Evolutionary conservation across 1,284 basidiomycete species (phyloP).

Genomic region (Irpex lacteus): DNA sequence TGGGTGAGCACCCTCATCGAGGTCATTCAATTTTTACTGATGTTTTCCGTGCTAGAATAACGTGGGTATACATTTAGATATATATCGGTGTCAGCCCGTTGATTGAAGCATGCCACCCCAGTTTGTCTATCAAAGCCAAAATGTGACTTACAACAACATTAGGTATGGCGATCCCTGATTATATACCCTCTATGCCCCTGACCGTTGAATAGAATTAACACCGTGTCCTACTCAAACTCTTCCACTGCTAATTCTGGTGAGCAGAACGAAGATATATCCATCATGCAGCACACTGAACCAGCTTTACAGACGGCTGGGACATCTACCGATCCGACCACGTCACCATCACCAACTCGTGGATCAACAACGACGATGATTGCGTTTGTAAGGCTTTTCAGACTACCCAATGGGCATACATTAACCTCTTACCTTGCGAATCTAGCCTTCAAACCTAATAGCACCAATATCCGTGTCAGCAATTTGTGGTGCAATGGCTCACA

Average conservation of each 20-base stretch:
- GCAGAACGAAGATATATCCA: conserved; percentile 32
- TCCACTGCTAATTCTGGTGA: conserved; percentile 29
- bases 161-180: conserved; percentile 19
- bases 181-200: background rate
- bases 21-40: background rate
- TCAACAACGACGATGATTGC: conserved; percentile 63
- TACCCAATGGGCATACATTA: background rate
- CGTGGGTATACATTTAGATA: conserved; percentile 15
- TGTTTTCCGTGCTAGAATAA: conserved; percentile 31
- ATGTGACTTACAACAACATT: conserved; percentile 31
- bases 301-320: conserved; percentile 57
- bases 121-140: conserved; percentile 32
- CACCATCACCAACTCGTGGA: conserved; percentile 47
- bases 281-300: conserved; percentile 29
- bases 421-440: background rate
- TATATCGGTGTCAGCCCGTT: background rate
- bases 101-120: conserved; percentile 4
- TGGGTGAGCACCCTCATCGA: conserved; percentile 26
- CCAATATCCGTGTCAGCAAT: conserved; percentile 57
- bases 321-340: conserved; percentile 57
- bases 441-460: conserved; percentile 66
- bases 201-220: conserved; percentile 21
- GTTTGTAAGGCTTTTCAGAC: conserved; percentile 32
- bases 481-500: conserved; percentile 61
- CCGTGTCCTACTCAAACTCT: conserved; percentile 27